Percentiles rank a stretch among this genome's conserved stretches.
These are phyloP conservation scores for Xylaria cubensis DNA, from an alignment of 495 filamentous ascomycete genomes.

Conservation along the genomic window DNA sequence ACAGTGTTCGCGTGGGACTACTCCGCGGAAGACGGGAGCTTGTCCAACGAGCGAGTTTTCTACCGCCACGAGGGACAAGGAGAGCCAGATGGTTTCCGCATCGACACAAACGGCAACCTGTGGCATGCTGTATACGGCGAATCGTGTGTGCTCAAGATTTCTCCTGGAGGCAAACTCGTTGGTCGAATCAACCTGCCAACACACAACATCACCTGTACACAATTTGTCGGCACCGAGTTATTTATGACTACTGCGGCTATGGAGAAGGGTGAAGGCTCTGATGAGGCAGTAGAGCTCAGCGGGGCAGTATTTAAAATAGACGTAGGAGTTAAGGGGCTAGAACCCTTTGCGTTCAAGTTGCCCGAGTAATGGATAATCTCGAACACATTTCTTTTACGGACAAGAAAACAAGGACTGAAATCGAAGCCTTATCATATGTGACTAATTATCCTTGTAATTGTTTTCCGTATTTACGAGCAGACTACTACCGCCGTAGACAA, in stretches of 20 bases:
- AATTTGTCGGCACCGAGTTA: slow-evolving; percentile 76
- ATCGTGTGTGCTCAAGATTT: slow-evolving; percentile 70
- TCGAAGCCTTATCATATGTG: slow-evolving; percentile 13
- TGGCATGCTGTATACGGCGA: slow-evolving; percentile 84
- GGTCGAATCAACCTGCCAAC: slow-evolving; percentile 73
- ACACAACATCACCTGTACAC: slow-evolving; percentile 71
- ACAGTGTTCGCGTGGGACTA: slow-evolving; percentile 80
- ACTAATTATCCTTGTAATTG: background rate
- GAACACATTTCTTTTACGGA: background rate
- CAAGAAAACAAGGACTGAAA: background rate
- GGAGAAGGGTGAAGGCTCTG: slow-evolving; percentile 62
- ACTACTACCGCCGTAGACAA: background rate
- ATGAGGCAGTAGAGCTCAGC: slow-evolving; percentile 65
- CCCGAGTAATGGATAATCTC: slow-evolving; percentile 17
- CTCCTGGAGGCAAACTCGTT: slow-evolving; percentile 66
- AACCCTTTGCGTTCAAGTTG: slow-evolving; percentile 63
- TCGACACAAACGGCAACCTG: slow-evolving; percentile 74
- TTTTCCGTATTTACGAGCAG: background rate
- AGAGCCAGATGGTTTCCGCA: slow-evolving; percentile 76
- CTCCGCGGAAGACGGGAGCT: slow-evolving; percentile 57
- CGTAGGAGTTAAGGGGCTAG: slow-evolving; percentile 67
- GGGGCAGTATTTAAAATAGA: slow-evolving; percentile 73
- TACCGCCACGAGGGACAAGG: slow-evolving; percentile 66
- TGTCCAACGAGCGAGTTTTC: slow-evolving; percentile 72
- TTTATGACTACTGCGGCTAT: slow-evolving; percentile 74